phyloP scores from a whole-genome alignment of 192 early-diverging fungal genomes.

The Coemansia sp. region DNA sequence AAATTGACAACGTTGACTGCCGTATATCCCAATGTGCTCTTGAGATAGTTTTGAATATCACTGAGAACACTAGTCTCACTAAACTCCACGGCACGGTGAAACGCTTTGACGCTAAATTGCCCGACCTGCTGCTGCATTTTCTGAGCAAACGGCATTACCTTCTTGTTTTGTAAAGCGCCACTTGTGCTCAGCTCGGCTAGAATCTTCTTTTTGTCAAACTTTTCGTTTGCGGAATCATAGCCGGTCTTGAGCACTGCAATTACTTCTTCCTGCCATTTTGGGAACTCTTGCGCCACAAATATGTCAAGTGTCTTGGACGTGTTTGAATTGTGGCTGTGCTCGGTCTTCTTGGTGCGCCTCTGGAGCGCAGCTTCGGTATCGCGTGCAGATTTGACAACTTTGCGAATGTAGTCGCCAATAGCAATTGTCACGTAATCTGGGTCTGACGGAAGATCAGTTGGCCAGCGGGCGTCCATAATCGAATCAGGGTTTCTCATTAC shows the following conservation, averaged over 20 bases:
- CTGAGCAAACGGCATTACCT: conserved; percentile 94
- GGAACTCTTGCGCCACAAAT: conserved; percentile 79
- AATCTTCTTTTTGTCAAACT: conserved; percentile 76
- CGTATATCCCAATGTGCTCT: conserved; percentile 61
- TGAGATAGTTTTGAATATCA: conserved; percentile 55
- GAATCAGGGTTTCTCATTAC: conserved; percentile 72
- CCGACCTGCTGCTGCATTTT: conserved; percentile 84
- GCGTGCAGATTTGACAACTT: conserved; percentile 71
- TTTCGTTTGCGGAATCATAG: conserved; percentile 55
- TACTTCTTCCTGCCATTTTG: conserved; percentile 88
- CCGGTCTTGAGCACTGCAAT: conserved; percentile 59
- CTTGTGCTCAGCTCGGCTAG: conserved; percentile 62
- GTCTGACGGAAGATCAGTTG: conserved; percentile 53
- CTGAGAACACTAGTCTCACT: conserved; percentile 70
- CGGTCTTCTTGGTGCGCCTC: conserved; percentile 78
- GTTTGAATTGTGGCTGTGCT: conserved; percentile 57
- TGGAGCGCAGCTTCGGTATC: conserved; percentile 64
- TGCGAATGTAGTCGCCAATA: conserved; percentile 78
- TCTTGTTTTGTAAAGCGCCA: conserved; percentile 91
- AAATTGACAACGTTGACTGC: conserved; percentile 52
- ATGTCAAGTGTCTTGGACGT: conserved; percentile 74
- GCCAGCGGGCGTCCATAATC: conserved; percentile 73
- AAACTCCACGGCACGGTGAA: conserved; percentile 80
- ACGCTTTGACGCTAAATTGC: conserved; percentile 62
- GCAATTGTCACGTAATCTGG: conserved; percentile 73